phyloP scores from a whole-genome alignment of 345 rosid genomes.

The Angophora floribunda region DNA sequence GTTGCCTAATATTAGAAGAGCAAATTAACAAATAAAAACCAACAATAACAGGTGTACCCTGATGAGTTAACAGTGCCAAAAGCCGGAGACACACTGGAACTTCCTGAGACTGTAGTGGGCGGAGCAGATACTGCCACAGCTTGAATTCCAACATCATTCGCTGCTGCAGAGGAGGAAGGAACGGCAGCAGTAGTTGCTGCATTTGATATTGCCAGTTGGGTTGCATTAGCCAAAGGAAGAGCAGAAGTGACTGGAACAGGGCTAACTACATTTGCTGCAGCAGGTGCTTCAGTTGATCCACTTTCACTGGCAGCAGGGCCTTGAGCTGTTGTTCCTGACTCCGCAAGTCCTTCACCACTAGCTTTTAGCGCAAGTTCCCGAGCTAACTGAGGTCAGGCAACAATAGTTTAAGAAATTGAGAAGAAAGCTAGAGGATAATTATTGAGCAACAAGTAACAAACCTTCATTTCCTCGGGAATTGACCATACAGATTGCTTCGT shows the following conservation, averaged over 20 bases:
- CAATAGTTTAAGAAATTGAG: slow-evolving; percentile 4
- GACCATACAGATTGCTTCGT: slow-evolving; percentile 97
- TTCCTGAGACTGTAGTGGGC: slow-evolving; percentile 3
- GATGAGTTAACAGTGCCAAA: slow-evolving; percentile 11
- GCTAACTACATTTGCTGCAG: slow-evolving; percentile 37
- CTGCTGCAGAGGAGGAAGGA: slow-evolving; percentile 9
- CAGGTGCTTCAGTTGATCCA: slow-evolving; percentile 26
- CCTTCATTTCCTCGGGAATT: slow-evolving; percentile 94
- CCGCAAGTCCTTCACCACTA: slow-evolving; percentile 32
- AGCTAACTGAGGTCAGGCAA: slow-evolving; percentile 59
- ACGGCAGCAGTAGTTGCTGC: slow-evolving; percentile 26
- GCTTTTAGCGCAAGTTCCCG: slow-evolving; percentile 77
- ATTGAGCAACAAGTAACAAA: slow-evolving; percentile 10
- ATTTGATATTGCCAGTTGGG: slow-evolving; percentile 32
- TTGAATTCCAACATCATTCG: slow-evolving; percentile 18
- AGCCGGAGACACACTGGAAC: not conserved
- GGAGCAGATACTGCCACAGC: slow-evolving; percentile 8
- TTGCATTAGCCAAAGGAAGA: slow-evolving; percentile 24
- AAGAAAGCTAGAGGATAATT: not conserved
- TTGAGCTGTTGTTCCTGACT: slow-evolving; percentile 31
- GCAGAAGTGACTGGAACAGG: slow-evolving; percentile 44
- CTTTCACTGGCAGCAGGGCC: slow-evolving; percentile 25
- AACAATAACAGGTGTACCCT: slow-evolving; percentile 25
- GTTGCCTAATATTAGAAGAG: not conserved
- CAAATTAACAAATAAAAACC: not conserved